Percentiles rank a stretch among this genome's conserved stretches.
Conservation (phyloP, 2,329 filamentous ascomycete genomes). For the Ascochyta koolunga region DNA sequence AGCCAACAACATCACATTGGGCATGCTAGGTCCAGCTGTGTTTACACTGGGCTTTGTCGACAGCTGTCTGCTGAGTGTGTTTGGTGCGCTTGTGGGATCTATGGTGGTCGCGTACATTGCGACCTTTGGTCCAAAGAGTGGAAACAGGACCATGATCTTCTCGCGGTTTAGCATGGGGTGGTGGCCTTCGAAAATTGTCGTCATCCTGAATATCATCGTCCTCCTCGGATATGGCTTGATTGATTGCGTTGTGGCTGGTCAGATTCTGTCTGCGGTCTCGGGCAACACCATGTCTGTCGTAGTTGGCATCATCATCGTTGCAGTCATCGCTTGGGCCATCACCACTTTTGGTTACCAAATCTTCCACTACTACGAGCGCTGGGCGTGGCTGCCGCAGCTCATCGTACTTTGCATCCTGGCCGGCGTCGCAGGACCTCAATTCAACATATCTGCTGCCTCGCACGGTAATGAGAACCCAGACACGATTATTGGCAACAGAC, state of each 20-base stretch:
- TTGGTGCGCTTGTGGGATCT: conserved; percentile 63
- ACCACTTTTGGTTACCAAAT: conserved; percentile 71
- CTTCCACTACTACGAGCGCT: conserved; percentile 73
- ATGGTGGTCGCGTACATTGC: conserved; percentile 65
- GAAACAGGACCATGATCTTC: conserved; percentile 67
- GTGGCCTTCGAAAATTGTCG: conserved; percentile 69
- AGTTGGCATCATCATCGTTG: conserved; percentile 71
- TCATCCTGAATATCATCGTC: conserved; percentile 67
- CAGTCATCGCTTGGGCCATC: conserved; percentile 66
- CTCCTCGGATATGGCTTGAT: conserved; percentile 68
- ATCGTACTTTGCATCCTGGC: conserved; percentile 66
- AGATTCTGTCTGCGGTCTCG: conserved; percentile 71
- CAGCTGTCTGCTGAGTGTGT: conserved; percentile 61
- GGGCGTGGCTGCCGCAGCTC: conserved; percentile 68
- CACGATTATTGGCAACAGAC: conserved; percentile 62
- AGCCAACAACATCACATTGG: conserved; percentile 69
- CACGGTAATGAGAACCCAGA: conserved; percentile 53
- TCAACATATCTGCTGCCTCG: conserved; percentile 61
- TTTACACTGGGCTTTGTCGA: conserved; percentile 65
- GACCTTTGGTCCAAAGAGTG: conserved; percentile 66
- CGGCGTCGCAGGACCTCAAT: conserved; percentile 65
- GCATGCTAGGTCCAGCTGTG: conserved; percentile 65
- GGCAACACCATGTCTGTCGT: conserved; percentile 64
- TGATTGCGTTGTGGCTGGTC: conserved; percentile 69
- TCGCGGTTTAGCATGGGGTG: conserved; percentile 67